Evolutionary conservation across 2,329 filamentous ascomycete genomes (phyloP).

Genomic region (Coleophoma crateriformis): DNA sequence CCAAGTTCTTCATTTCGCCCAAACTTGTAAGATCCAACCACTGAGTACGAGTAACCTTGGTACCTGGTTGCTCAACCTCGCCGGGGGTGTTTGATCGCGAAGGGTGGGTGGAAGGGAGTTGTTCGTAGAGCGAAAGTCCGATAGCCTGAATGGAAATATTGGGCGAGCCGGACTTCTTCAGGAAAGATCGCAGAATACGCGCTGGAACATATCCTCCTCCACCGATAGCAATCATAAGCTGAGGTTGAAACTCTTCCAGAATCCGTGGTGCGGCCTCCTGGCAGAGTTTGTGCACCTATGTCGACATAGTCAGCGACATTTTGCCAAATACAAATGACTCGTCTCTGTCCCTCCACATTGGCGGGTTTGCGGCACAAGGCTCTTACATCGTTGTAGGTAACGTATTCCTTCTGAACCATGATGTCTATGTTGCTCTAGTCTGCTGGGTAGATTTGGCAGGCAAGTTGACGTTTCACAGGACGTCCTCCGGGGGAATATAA

Average conservation of each 20-base stretch:
- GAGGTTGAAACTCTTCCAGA: constrained; percentile 79
- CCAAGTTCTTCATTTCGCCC: constrained; percentile 77
- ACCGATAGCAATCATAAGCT: constrained; percentile 97
- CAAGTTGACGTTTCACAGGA: background rate
- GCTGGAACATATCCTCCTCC: constrained; percentile 96
- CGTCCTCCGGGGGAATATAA: background rate
- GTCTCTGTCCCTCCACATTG: no score
- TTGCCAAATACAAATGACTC: no score
- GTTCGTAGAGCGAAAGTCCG: constrained; percentile 93
- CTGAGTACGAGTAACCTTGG: constrained; percentile 94
- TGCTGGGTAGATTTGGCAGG: background rate
- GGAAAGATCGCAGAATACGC: constrained; percentile 93
- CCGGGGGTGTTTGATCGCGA: constrained; percentile 39
- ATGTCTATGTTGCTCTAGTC: constrained; percentile 27
- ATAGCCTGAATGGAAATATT: constrained; percentile 99
- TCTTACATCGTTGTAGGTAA: constrained; percentile 86
- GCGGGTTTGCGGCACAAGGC: background rate
- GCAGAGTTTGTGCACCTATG: constrained; percentile 93
- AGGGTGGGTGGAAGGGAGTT: constrained; percentile 54
- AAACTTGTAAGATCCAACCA: constrained; percentile 90
- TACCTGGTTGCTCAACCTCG: constrained; percentile 66
- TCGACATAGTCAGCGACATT: no score
- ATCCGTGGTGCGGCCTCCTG: constrained; percentile 78
- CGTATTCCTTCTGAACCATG: constrained; percentile 82
- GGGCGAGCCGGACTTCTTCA: constrained; percentile 77